Percentiles rank a stretch among this genome's conserved stretches.
Evolutionary conservation across 2,329 filamentous ascomycete genomes (phyloP).

Genomic region (Arthrobotrys conoides): DNA sequence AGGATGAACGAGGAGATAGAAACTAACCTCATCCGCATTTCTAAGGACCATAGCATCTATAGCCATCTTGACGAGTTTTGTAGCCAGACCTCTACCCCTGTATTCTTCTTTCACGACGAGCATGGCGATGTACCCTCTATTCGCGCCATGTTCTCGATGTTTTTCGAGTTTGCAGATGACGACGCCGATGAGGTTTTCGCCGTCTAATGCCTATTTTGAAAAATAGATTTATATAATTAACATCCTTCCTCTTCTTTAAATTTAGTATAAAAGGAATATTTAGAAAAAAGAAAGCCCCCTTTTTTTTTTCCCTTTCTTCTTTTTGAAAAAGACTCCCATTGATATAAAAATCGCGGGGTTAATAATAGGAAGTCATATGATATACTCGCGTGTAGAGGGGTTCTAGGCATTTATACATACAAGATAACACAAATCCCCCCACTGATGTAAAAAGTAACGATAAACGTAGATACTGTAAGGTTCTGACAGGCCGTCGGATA

Average conservation of each 20-base stretch:
- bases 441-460: constrained; percentile 97
- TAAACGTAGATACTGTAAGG: constrained; percentile 99
- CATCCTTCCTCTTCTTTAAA: not conserved
- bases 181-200: constrained; percentile 82
- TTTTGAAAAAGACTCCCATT: too few relatives aligned
- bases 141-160: constrained; percentile 83
- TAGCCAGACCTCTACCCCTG: constrained; percentile 86
- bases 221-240: not conserved
- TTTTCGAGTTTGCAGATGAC: constrained; percentile 95
- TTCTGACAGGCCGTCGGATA: constrained; percentile 95
- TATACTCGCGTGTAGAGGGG: too few relatives aligned
- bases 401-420: constrained; percentile 69
- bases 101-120: constrained; percentile 86
- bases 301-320: too few relatives aligned
- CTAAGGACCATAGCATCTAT: constrained; percentile 90
- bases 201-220: constrained; percentile 72
- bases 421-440: constrained; percentile 97
- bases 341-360: too few relatives aligned
- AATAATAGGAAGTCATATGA: too few relatives aligned
- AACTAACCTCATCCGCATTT: constrained; percentile 82
- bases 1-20: not conserved
- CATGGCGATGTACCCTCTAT: constrained; percentile 98
- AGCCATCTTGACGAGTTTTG: constrained; percentile 86
- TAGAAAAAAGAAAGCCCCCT: too few relatives aligned
- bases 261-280: too few relatives aligned